Base-by-base conservation (phyloP, 2,329 filamentous ascomycete genomes). In the Endothia cerciana region DNA sequence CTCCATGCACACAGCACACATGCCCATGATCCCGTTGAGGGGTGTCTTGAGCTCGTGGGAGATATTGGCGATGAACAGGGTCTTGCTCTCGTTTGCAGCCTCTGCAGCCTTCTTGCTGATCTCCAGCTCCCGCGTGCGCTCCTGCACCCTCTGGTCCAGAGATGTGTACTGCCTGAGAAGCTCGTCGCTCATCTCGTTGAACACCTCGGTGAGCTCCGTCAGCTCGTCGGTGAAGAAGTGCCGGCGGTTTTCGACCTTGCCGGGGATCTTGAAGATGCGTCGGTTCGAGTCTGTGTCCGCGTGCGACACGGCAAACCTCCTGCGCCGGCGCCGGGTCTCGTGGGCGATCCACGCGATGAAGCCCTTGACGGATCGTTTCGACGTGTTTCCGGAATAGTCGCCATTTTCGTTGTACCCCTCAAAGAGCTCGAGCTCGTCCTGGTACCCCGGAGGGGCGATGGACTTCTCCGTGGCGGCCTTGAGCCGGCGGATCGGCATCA, bases 21-120 rank as follows among this genome's bases (percentile, higher is more conserved):
- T 95, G 66, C 95, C 95, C 72, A 99, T 83, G 59, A 98, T 97
- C 15, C 94, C 95, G 74, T 98, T 98, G 65, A 98, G 83, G 0
- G 95, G 95, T 1, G 95, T 99, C 75, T 97, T 96, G 43, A 99
- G 83, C 76, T 98, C 87, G 71, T 89, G 87, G 0, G 88, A 90
- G 60, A 98, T 97, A 72, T 98, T 98, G 22, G 95, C 95, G 69
- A 99, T 96, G 79, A 98, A 98, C 10, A 98, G 83, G 0, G 95
- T 98, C 80, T 99, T 99, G 82, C 92, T 96, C 78, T 97, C 92
- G 72, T 97, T 97, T 3, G 94, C 94, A n/a, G 92, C 91, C 77
- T 97, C 94, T 1, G 94, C 94, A 1, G 93, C 92, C 78, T 93
- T 92, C 76, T 97, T 97, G 80, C 91, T 96, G 68, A 92, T 87